Evolutionary conservation across 139 green algal genomes (phyloP).

Genomic region (Chlorella sp.): DNA sequence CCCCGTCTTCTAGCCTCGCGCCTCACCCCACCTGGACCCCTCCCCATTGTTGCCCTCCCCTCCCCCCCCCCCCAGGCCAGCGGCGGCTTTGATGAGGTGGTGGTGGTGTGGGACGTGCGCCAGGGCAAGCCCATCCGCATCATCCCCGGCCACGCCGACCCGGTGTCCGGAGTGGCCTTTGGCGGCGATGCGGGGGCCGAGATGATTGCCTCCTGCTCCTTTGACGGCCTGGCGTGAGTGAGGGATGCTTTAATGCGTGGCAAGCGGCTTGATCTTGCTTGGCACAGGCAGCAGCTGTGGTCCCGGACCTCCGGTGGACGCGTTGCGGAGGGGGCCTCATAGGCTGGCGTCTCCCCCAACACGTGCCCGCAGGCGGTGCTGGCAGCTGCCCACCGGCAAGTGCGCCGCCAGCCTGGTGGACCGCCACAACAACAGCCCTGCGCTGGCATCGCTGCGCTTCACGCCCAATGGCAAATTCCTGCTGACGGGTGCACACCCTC

Average conservation of each 20-base stretch:
- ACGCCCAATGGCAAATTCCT: slow-evolving; percentile 86
- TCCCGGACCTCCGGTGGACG: no score
- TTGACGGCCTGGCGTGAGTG: slow-evolving; percentile 81
- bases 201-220: slow-evolving; percentile 75
- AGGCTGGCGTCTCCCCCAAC: neutral
- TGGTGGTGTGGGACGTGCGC: slow-evolving; percentile 87
- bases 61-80: slow-evolving; percentile 61
- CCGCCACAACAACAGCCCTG: slow-evolving; percentile 53
- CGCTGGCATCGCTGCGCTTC: slow-evolving; percentile 83
- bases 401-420: slow-evolving; percentile 88
- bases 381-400: slow-evolving; percentile 71
- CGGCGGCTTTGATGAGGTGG: slow-evolving; percentile 92
- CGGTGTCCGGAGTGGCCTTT: slow-evolving; percentile 85
- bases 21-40: neutral
- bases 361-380: slow-evolving; percentile 44
- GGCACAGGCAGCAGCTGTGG: no score
- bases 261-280: no score
- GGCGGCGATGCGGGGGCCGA: slow-evolving; percentile 60
- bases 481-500: slow-evolving; percentile 39
- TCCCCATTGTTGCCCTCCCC: neutral
- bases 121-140: slow-evolving; percentile 62
- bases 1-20: neutral
- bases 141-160: slow-evolving; percentile 92
- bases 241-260: no score
- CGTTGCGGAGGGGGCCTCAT: neutral